Conservation (phyloP, 164 flowering plant species). For the Vitis rotundifolia region DNA sequence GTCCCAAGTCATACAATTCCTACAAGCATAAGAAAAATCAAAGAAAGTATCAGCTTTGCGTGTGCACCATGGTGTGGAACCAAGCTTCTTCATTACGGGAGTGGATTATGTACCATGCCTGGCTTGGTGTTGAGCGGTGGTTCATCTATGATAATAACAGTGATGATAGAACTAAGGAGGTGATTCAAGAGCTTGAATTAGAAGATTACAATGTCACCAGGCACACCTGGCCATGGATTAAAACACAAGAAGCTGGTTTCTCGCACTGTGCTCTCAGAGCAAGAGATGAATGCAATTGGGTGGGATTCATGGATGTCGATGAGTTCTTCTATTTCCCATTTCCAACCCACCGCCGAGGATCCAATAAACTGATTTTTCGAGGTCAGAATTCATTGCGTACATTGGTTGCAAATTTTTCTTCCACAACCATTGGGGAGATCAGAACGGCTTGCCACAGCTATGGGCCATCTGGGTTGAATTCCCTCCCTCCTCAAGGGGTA, state of each 20-base stretch:
- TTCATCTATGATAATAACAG: slow-evolving; percentile 90
- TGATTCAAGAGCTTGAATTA: slow-evolving; percentile 45
- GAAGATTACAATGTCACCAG: slow-evolving; percentile 62
- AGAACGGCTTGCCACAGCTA: slow-evolving; percentile 84
- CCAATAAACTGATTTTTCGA: slow-evolving; percentile 16
- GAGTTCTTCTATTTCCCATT: slow-evolving; percentile 79
- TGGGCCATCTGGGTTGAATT: slow-evolving; percentile 81
- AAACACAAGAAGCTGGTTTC: slow-evolving; percentile 93
- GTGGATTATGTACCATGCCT: slow-evolving; percentile 78
- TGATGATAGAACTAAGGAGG: slow-evolving; percentile 57
- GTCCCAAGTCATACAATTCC: background rate
- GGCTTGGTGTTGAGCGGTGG: slow-evolving; percentile 90
- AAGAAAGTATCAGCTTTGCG: slow-evolving; percentile 69
- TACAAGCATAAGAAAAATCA: slow-evolving; percentile 4
- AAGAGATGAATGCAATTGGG: slow-evolving; percentile 70
- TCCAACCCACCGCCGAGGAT: slow-evolving; percentile 16
- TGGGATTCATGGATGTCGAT: slow-evolving; percentile 86
- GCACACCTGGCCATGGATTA: slow-evolving; percentile 89
- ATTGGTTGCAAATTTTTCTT: slow-evolving; percentile 45
- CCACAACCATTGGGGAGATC: slow-evolving; percentile 60
- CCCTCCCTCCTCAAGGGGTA: slow-evolving; percentile 62
- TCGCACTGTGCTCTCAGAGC: slow-evolving; percentile 80
- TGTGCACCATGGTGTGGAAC: slow-evolving; percentile 91
- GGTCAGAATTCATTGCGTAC: slow-evolving; percentile 44
- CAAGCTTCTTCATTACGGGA: slow-evolving; percentile 69